A percentile compares a stretch with the other conserved stretches of the same genome.
Conservation (phyloP, 2,329 filamentous ascomycete species). For the Didymella lethalis region DNA sequence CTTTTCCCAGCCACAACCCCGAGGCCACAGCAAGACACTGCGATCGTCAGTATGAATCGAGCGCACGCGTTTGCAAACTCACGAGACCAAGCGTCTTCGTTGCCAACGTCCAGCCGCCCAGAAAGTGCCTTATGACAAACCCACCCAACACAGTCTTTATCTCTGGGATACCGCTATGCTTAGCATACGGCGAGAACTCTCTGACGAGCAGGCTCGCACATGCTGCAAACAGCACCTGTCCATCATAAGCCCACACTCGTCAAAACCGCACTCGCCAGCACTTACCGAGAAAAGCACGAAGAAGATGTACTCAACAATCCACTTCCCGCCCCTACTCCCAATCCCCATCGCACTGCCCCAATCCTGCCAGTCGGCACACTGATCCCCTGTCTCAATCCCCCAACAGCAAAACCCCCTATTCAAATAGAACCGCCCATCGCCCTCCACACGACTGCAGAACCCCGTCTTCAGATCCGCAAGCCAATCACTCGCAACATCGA, state of each 20-base stretch:
- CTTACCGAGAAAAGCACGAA: conserved; percentile 84
- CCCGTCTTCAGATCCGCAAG: conserved; percentile 90
- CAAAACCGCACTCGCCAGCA: conserved; percentile 16
- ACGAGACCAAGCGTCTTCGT: conserved; percentile 91
- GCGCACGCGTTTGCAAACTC: conserved; percentile 42
- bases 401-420: conserved; percentile 93
- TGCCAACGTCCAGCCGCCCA: conserved; percentile 86
- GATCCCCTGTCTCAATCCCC: conserved; percentile 77
- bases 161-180: conserved; percentile 95
- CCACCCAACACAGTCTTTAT: conserved; percentile 96
- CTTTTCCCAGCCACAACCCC: conserved; percentile 95
- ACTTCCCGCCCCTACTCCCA: conserved; percentile 71
- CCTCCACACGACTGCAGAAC: conserved; percentile 78
- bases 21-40: conserved; percentile 90
- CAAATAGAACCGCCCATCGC: conserved; percentile 88
- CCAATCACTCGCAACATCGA: conserved; percentile 93
- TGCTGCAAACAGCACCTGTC: conserved; percentile 76
- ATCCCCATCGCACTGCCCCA: conserved; percentile 82
- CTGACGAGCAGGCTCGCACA: conserved; percentile 81
- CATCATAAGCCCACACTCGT: conserved; percentile 31
- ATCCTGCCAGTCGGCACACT: conserved; percentile 85
- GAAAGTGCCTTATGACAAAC: conserved; percentile 87
- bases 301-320: conserved; percentile 85
- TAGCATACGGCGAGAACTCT: conserved; percentile 85
- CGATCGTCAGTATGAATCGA: conserved; percentile 26